phyloP scores from a whole-genome alignment of 306 rosid species.

The Astragalus glycyphyllos region DNA sequence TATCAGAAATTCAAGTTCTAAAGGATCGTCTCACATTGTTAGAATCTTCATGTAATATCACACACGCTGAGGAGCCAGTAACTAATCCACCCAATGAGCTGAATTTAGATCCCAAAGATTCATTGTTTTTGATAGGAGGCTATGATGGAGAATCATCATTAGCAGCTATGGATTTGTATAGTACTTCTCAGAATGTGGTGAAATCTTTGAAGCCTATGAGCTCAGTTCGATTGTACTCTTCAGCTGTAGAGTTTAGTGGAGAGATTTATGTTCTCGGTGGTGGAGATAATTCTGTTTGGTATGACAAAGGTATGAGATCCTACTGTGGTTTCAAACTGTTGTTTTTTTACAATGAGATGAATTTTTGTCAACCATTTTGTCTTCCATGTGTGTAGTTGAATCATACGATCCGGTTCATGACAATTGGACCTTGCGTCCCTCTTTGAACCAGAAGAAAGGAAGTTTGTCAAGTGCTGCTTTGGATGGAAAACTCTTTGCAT shows the following conservation, averaged over 20 bases:
- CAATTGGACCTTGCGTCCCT: constrained; percentile 72
- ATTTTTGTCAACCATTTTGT: constrained; percentile 28
- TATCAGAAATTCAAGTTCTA: constrained; percentile 63
- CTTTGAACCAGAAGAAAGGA: constrained; percentile 71
- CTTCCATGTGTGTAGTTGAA: constrained; percentile 64
- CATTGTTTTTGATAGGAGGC: constrained; percentile 77
- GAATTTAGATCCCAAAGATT: constrained; percentile 61
- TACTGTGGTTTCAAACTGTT: constrained; percentile 25
- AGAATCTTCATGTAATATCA: constrained; percentile 52
- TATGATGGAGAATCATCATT: constrained; percentile 64
- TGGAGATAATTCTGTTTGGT: constrained; percentile 72
- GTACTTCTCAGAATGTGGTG: constrained; percentile 60
- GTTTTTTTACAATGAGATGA: neutral
- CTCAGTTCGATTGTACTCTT: constrained; percentile 66
- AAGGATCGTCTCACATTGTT: constrained; percentile 46
- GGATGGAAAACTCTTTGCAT: constrained; percentile 68
- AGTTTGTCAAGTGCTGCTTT: constrained; percentile 78
- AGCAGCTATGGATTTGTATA: constrained; percentile 61
- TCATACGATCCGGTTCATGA: constrained; percentile 60
- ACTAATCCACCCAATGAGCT: constrained; percentile 44
- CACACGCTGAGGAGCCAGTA: constrained; percentile 46
- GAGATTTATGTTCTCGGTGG: constrained; percentile 81
- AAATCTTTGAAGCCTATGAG: constrained; percentile 71
- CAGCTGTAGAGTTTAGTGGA: constrained; percentile 61
- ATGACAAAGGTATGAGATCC: constrained; percentile 68